Evolutionary conservation across 1,284 basidiomycete genomes (phyloP).

Genomic region (Wallemia mellicola): DNA sequence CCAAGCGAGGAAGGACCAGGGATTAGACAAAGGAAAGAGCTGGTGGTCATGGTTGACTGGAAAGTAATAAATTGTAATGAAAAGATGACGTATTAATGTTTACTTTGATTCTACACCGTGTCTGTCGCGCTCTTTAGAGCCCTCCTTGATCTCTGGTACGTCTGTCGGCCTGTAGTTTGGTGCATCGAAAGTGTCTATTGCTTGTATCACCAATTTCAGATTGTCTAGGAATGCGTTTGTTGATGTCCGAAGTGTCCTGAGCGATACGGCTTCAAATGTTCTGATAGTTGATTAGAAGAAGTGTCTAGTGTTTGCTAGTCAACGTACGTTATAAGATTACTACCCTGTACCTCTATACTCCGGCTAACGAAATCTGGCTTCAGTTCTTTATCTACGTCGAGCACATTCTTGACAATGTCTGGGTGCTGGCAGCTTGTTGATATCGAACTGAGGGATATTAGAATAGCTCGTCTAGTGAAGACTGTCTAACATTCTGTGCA

Average conservation of each 20-base stretch:
- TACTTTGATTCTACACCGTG: not conserved
- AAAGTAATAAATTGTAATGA: not conserved
- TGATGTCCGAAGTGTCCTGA: not conserved
- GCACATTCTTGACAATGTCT: conserved; percentile 38
- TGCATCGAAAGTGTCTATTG: not conserved
- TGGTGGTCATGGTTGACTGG: not conserved
- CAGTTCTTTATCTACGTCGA: conserved; percentile 56
- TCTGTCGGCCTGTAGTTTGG: not conserved
- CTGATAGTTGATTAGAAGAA: not conserved
- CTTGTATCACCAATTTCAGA: not conserved
- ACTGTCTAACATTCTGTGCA: not conserved
- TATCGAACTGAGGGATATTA: conserved; percentile 29
- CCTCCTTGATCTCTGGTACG: not conserved
- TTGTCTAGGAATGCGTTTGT: not conserved
- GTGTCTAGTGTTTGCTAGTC: no score
- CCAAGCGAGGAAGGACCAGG: not conserved
- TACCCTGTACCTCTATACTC: conserved; percentile 29
- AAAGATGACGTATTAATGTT: not conserved
- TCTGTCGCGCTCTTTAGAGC: not conserved
- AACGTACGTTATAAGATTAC: conserved; percentile 36
- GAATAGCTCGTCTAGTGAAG: not conserved
- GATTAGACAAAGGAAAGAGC: not conserved
- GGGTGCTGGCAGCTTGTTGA: conserved; percentile 43
- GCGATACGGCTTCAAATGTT: not conserved
- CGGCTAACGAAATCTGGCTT: conserved; percentile 47